Percentiles rank a stretch among this genome's conserved stretches.
Conservation (phyloP, 176 grass and related monocot species). For the Rhipidocladum racemiflorum region DNA sequence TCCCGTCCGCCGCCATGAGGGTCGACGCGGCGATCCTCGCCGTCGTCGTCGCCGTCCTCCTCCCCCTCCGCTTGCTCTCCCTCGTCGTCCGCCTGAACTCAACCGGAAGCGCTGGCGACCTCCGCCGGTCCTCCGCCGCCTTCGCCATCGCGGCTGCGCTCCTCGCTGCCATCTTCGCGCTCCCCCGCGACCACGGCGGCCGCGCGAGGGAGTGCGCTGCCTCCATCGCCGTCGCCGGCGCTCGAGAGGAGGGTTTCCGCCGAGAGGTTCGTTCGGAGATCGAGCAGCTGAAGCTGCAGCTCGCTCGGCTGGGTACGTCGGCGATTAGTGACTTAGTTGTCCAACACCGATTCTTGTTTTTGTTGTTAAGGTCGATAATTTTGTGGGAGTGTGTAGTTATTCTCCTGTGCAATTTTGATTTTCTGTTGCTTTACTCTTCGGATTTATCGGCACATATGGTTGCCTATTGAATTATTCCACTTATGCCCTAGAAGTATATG, state of each 20-base stretch:
- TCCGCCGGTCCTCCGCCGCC: slow-evolving; percentile 30
- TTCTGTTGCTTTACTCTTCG: not conserved
- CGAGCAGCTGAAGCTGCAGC: slow-evolving; percentile 42
- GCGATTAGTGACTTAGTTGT: not conserved
- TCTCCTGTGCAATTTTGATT: not conserved
- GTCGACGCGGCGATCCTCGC: slow-evolving; percentile 42
- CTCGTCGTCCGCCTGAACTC: slow-evolving; percentile 22
- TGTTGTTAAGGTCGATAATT: not conserved
- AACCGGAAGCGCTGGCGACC: not conserved
- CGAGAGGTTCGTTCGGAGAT: slow-evolving; percentile 29
- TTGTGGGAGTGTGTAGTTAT: not conserved
- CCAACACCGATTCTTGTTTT: not conserved
- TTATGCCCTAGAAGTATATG: not conserved
- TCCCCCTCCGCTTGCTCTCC: slow-evolving; percentile 48
- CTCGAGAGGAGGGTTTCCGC: not conserved
- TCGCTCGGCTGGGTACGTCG: slow-evolving; percentile 39
- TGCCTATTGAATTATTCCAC: not conserved
- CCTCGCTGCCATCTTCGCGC: slow-evolving; percentile 42
- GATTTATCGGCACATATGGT: not conserved
- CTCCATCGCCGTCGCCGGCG: not conserved
- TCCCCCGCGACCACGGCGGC: slow-evolving; percentile 23
- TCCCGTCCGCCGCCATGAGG: slow-evolving; percentile 21
- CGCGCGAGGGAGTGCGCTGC: slow-evolving; percentile 6
- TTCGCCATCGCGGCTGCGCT: slow-evolving; percentile 31
- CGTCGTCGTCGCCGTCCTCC: slow-evolving; percentile 39